Conservation (phyloP, 768 basidiomycete genomes). For the Leccinum olivaceopallidum region DNA sequence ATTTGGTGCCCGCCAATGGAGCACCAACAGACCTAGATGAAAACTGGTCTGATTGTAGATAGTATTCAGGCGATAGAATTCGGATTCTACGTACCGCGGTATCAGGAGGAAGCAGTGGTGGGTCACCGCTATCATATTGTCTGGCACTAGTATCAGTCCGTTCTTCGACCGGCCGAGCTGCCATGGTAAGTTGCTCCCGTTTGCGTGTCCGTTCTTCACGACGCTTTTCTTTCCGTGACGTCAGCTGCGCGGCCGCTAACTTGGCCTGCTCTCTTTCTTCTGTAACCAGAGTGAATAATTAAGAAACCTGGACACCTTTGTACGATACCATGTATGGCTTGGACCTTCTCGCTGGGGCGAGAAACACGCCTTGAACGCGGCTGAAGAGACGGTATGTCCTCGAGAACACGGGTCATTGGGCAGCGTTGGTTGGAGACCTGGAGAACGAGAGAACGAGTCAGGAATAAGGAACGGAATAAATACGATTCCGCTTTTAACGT, state of each 20-base stretch:
- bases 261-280: neutral
- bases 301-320: neutral
- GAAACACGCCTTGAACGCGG: neutral
- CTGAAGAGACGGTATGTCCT: neutral
- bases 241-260: neutral
- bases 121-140: neutral
- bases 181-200: neutral
- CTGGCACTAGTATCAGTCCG: neutral
- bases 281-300: neutral
- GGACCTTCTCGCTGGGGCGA: neutral
- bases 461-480: neutral
- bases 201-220: neutral
- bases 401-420: neutral
- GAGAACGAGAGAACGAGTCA: neutral
- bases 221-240: neutral
- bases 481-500: neutral
- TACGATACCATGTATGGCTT: neutral
- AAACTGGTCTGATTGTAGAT: neutral
- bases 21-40: neutral
- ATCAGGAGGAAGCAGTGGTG: neutral
- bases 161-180: neutral
- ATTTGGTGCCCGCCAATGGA: neutral
- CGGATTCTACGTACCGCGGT: neutral
- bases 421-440: neutral
- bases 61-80: neutral